Conservation (phyloP, 2,329 filamentous ascomycete species). For the Fusarium secorum region DNA sequence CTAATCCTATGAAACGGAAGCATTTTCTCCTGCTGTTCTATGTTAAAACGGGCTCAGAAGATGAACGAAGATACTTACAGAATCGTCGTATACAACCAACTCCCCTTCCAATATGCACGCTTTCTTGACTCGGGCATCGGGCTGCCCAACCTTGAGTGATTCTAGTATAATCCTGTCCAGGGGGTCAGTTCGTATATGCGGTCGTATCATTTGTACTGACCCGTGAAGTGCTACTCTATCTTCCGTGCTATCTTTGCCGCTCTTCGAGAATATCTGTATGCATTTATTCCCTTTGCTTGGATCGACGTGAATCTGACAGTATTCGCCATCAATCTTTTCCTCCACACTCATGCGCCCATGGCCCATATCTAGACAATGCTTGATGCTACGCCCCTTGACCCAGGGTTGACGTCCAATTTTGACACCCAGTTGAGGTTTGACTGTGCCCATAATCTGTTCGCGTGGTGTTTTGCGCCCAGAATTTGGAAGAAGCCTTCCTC, state of each 20-base stretch:
- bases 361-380: conserved; percentile 75
- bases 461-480: conserved; percentile 7
- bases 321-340: conserved; percentile 87
- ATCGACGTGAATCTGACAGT: conserved; percentile 87
- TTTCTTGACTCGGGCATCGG: conserved; percentile 65
- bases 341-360: conserved; percentile 74
- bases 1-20: conserved; percentile 83
- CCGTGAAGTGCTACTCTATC: conserved; percentile 70
- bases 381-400: conserved; percentile 73
- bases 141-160: conserved; percentile 68
- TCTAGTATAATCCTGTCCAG: conserved; percentile 62
- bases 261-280: conserved; percentile 90
- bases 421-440: conserved; percentile 65
- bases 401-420: conserved; percentile 72
- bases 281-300: conserved; percentile 60
- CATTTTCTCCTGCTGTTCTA: conserved; percentile 62
- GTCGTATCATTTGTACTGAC: conserved; percentile 45
- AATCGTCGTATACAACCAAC: conserved; percentile 78
- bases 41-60: conserved; percentile 11
- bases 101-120: conserved; percentile 86
- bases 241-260: conserved; percentile 84
- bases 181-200: conserved; percentile 14
- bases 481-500: conserved; percentile 34
- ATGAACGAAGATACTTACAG: conserved; percentile 45
- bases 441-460: conserved; percentile 35